These are phyloP conservation scores for Talaromyces trachyspermus DNA, from an alignment of 495 filamentous ascomycete species.

Conservation along the genomic window DNA sequence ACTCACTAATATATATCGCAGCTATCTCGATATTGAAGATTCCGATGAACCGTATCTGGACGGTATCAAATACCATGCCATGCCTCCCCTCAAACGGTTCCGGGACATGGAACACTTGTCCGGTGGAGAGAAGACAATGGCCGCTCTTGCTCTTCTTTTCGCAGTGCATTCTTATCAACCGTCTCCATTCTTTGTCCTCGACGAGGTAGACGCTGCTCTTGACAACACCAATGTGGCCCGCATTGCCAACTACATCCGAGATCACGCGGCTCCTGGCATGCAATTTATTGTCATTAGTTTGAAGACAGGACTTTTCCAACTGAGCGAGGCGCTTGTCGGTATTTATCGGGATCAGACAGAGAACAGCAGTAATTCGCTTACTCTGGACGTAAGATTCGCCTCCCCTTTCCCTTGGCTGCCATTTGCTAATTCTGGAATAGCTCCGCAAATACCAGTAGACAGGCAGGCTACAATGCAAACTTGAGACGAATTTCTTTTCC, in stretches of 20 bases:
- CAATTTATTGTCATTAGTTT: slow-evolving; percentile 98
- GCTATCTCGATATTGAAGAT: slow-evolving; percentile 88
- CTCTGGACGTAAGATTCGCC: slow-evolving; percentile 78
- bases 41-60: slow-evolving; percentile 84
- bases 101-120: slow-evolving; percentile 98
- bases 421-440: slow-evolving; percentile 15
- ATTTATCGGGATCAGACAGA: slow-evolving; percentile 91
- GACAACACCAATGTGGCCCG: slow-evolving; percentile 95
- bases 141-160: slow-evolving; percentile 88
- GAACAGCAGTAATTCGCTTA: slow-evolving; percentile 82
- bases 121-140: slow-evolving; percentile 98
- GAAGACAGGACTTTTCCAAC: slow-evolving; percentile 90
- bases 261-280: slow-evolving; percentile 92
- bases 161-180: slow-evolving; percentile 94
- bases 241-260: slow-evolving; percentile 89
- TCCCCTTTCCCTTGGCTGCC: not conserved
- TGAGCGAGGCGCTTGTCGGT: slow-evolving; percentile 86
- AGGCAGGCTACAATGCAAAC: not conserved
- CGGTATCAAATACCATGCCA: slow-evolving; percentile 96
- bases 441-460: slow-evolving; percentile 41
- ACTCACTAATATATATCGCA: slow-evolving; percentile 14
- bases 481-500: too few species aligned
- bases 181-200: slow-evolving; percentile 92
- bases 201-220: slow-evolving; percentile 95
- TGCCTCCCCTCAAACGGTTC: slow-evolving; percentile 98